phyloP scores from a whole-genome alignment of 768 basidiomycete species.

The Dacryopinax primogenitus region DNA sequence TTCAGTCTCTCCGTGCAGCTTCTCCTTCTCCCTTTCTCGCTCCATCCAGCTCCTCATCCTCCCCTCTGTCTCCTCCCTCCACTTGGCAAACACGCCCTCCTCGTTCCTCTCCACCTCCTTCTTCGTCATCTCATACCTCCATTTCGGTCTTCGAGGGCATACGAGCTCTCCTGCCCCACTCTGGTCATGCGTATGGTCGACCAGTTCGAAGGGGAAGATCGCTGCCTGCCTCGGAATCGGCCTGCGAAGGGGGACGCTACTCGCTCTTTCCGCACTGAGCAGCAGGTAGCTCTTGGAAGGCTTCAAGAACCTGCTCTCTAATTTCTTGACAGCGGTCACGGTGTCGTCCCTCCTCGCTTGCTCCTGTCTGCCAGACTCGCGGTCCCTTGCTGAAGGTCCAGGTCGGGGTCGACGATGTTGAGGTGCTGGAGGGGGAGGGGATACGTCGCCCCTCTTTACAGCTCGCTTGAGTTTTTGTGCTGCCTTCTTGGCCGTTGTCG shows the following conservation, averaged over 20 bases:
- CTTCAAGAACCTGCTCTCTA: constrained; percentile 18
- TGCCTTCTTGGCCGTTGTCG: constrained; percentile 55
- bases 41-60: constrained; percentile 37
- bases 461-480: constrained; percentile 70
- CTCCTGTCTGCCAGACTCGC: too few species aligned
- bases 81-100: constrained; percentile 67
- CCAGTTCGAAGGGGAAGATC: not conserved
- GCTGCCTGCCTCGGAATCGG: not conserved
- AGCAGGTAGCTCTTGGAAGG: not conserved
- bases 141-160: constrained; percentile 66
- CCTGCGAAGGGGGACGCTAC: not conserved
- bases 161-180: constrained; percentile 13
- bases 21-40: constrained; percentile 10
- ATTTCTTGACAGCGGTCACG: constrained; percentile 14
- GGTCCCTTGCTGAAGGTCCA: too few species aligned
- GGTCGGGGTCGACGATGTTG: not conserved
- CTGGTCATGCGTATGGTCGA: not conserved
- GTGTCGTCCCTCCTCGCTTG: constrained; percentile 7
- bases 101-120: constrained; percentile 83
- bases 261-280: not conserved
- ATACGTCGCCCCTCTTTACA: constrained; percentile 60
- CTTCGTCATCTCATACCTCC: constrained; percentile 77
- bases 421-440: constrained; percentile 8
- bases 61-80: constrained; percentile 55
- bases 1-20: not conserved